Evolutionary conservation across 352 stramenopile genomes (phyloP), one percentile per base, ranked within the genome.

Genomic region (Phytophthora boehmeriae): DNA sequence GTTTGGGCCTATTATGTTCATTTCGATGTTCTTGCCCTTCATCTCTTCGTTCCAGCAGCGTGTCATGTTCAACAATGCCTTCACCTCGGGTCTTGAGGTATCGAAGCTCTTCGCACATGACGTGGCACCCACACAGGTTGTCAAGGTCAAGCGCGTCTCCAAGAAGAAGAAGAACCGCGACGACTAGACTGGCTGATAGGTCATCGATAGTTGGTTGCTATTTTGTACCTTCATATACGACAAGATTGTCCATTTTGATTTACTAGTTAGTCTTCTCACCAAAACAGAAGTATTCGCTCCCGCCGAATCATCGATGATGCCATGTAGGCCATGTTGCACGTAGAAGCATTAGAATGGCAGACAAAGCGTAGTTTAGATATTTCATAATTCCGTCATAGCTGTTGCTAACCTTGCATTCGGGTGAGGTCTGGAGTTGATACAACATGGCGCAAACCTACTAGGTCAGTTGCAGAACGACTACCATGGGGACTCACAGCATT

Each of bases 151-250:
- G 77, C 81, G 81, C 28, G 76, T 92, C 27, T 86, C 88, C 32
- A 96, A 96, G 76, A 94, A 96, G 71, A 94, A 95, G 80, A 96
- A 96, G 73, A 93, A 79, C 71, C 71, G 78, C 50, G 84, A 96
- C 43, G 83, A 95, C 46, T 93, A 80, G 25, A 30, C 25, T 30
- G 72, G 54, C 48, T 22, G 50, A 47, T 53, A 51, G 46, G 22
- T 51, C 22, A 36, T 62, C 20, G n/a, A 16, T 35, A 53, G 49
- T 61, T 43, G 49, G 49, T 60, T 60, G 64, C 59, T 67, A 76
- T 73, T 76, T 76, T 71, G 63, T 73, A 76, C 63, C 54, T 76
- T 63, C 59, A 71, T 71, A 76, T 60, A 73, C 72, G 58, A 66
- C 32, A 63, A 68, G 57, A 51, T 19, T 22, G 13, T 44, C 38